Percentiles rank a stretch among this genome's conserved stretches.
phyloP scores from a whole-genome alignment of 2,329 filamentous ascomycete species.

The Aspergillus felis region DNA sequence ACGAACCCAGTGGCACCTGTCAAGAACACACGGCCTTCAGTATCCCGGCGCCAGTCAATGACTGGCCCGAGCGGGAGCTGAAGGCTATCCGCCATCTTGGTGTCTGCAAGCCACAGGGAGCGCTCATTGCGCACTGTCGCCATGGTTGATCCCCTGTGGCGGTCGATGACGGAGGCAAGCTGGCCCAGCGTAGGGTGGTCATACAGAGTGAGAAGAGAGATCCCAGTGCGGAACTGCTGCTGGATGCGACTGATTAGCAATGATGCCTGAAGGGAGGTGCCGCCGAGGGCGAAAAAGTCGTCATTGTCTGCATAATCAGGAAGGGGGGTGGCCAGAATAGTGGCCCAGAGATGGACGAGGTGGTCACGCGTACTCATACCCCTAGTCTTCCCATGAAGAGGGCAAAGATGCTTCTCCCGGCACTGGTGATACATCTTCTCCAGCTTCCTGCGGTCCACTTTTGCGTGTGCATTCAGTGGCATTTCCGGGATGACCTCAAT shows the following conservation, averaged over 20 bases:
- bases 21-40: constrained; percentile 55
- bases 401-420: not conserved
- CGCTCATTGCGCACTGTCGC: constrained; percentile 8
- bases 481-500: constrained; percentile 64
- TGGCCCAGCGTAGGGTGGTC: constrained; percentile 13
- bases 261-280: constrained; percentile 18
- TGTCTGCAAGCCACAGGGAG: constrained; percentile 16
- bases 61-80: not conserved
- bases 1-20: constrained; percentile 84
- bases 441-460: constrained; percentile 45
- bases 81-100: constrained; percentile 11
- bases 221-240: constrained; percentile 6
- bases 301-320: not conserved
- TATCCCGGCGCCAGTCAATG: constrained; percentile 16
- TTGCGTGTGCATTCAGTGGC: constrained; percentile 69
- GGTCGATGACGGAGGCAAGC: constrained; percentile 9
- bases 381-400: not conserved
- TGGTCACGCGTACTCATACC: not conserved
- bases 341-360: constrained; percentile 5
- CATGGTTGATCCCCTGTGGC: not conserved
- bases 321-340: not conserved
- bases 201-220: constrained; percentile 18
- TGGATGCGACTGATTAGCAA: constrained; percentile 16
- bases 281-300: constrained; percentile 20
- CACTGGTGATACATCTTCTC: constrained; percentile 6